These are phyloP conservation scores for Carallia pectinifolia DNA, from an alignment of 345 rosid genomes.

Conservation along the genomic window DNA sequence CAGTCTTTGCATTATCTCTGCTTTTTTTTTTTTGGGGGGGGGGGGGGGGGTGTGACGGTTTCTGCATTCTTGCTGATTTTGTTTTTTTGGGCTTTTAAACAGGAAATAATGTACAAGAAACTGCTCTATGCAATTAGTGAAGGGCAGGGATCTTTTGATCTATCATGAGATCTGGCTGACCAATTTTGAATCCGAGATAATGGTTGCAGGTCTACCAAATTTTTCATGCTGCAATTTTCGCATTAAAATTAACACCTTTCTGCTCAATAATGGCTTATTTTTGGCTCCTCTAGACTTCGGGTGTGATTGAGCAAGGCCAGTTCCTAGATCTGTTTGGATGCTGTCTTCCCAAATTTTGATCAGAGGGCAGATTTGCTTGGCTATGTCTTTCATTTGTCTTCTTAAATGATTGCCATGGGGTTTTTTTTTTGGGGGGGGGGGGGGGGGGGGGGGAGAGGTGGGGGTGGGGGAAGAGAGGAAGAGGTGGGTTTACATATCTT, in stretches of 20 bases:
- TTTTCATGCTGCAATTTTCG: constrained; percentile 22
- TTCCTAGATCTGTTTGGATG: constrained; percentile 5
- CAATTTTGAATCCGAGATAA: constrained; percentile 29
- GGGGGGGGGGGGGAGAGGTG: not conserved
- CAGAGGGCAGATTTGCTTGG: not conserved
- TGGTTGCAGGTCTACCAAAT: not conserved
- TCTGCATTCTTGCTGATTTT: constrained; percentile 10
- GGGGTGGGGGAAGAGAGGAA: not conserved
- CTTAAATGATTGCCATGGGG: not conserved
- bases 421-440: not conserved
- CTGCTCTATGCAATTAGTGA: constrained; percentile 86
- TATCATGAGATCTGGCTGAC: constrained; percentile 59
- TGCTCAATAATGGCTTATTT: constrained; percentile 44
- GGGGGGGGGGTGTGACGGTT: not conserved
- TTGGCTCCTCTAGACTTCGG: constrained; percentile 9
- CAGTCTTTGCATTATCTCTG: not conserved
- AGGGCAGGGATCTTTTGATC: constrained; percentile 98
- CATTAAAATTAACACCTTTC: constrained; percentile 27
- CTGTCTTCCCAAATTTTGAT: not conserved
- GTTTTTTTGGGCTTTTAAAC: constrained; percentile 23
- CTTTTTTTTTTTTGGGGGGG: not conserved
- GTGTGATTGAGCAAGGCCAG: constrained; percentile 32
- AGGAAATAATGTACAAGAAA: constrained; percentile 97
- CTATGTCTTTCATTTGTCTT: not conserved
- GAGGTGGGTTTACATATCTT: not conserved